Evolutionary conservation across 2,329 filamentous ascomycete genomes (phyloP), one percentile per base, ranked within the genome.

Genomic region (Lachnellula cervina): DNA sequence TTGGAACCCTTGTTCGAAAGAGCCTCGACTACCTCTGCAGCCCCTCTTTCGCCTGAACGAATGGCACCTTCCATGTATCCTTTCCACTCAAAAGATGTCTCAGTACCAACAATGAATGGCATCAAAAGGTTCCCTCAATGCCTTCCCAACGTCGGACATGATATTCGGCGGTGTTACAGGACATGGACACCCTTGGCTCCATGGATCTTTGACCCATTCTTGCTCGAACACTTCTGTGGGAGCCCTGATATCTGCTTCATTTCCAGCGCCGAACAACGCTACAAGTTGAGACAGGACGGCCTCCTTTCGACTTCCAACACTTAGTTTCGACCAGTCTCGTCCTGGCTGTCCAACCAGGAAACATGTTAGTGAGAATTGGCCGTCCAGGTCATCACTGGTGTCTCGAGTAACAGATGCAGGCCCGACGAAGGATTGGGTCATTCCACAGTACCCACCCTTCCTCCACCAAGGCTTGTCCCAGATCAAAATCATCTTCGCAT

Each of bases 11-110:
- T 32, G 28, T 11, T 32, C 13, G 28, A 32, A 42, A 44, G 19
- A 44, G 16, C 19, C 13, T 44, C 19, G 11, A 44, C 19, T 14
- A 78, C 73, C 62, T 79, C 76, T 25, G 65, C 65, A 0, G 75
- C 76, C 0, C 73, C 74, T 17, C 70, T 59, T 56, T 75, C 71
- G 0, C 77, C 77, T 4, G 71, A 74, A 0, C 72, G 61, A 17
- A 80, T 67, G 0, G 77, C 77, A 4, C 77, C 77, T 52, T 80
- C 77, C 72, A 80, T 77, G 56, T 79, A 80, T 0, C 77, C 77
- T 53, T 76, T 77, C 77, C 77, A 80, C 42, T 75, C 73, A 3
- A 56, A 68, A 4, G 72, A 71, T n/a, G 73, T 75, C 65, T 80
- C 77, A 0, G 77, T 80, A 0, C 78, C 77, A 3, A 76, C 76